phyloP scores from a whole-genome alignment of 805 yeast species.

The Ogataea pini region DNA sequence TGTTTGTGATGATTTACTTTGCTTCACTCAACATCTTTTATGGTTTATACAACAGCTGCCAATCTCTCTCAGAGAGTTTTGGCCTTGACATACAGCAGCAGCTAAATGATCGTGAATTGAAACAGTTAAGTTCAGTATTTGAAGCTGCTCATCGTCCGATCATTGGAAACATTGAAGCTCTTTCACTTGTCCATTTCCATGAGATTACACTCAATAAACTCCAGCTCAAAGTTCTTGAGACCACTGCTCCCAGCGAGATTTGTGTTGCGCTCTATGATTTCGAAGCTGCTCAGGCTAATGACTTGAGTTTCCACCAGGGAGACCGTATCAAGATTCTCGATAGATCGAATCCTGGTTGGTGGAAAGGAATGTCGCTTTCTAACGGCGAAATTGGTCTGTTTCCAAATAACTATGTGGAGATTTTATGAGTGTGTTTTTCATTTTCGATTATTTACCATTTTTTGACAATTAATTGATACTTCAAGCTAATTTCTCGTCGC shows the following conservation, averaged over 20 bases:
- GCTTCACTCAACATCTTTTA: constrained; percentile 38
- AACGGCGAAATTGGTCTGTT: constrained; percentile 45
- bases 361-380: constrained; percentile 43
- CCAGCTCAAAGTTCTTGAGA: constrained; percentile 21
- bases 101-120: constrained; percentile 8
- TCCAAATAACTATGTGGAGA: constrained; percentile 46
- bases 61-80: constrained; percentile 12
- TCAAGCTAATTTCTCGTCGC: neutral
- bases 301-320: constrained; percentile 44
- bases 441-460: too few species aligned
- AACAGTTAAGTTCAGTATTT: constrained; percentile 12
- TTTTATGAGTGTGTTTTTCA: too few species aligned
- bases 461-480: neutral
- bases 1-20: constrained; percentile 39
- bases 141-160: constrained; percentile 9
- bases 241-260: constrained; percentile 15
- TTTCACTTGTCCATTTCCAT: constrained; percentile 21
- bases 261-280: constrained; percentile 46
- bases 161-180: constrained; percentile 8
- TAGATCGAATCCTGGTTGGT: constrained; percentile 45
- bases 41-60: constrained; percentile 16
- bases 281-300: constrained; percentile 39
- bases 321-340: constrained; percentile 44
- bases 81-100: constrained; percentile 11
- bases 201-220: constrained; percentile 18